Evolutionary conservation across 306 rosid species (phyloP).

Genomic region (Rosa persica): DNA sequence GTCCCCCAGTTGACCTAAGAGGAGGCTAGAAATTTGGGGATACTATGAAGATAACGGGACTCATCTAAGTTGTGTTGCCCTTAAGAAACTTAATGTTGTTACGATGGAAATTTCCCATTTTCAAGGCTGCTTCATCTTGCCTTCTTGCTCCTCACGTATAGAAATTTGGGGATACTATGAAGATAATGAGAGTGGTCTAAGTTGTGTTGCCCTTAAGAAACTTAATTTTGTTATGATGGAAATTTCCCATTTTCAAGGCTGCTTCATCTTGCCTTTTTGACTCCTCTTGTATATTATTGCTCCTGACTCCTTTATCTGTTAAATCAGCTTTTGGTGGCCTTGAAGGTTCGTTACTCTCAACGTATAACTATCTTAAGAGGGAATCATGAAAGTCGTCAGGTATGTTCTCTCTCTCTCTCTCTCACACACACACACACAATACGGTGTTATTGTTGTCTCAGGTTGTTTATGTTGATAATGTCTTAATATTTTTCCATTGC

Average conservation of each 20-base stretch:
- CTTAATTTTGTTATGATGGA: not conserved
- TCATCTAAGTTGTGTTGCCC: not conserved
- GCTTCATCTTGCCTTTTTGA: not conserved
- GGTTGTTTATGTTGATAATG: conserved; percentile 27
- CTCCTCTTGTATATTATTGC: not conserved
- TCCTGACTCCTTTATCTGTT: conserved; percentile 11
- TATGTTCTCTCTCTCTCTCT: conserved; percentile 17
- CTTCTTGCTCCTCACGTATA: not conserved
- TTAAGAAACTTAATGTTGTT: not conserved
- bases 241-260: not conserved
- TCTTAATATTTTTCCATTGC: conserved; percentile 36
- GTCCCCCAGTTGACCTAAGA: not conserved
- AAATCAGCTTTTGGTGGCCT: conserved; percentile 88
- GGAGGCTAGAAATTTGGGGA: not conserved
- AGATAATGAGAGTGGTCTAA: not conserved
- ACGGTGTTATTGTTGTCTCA: conserved; percentile 5
- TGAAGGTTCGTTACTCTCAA: conserved; percentile 89
- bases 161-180: not conserved
- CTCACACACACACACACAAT: not conserved
- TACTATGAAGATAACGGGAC: not conserved
- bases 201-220: not conserved
- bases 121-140: not conserved
- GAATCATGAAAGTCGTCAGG: conserved; percentile 99
- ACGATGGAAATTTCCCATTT: not conserved
- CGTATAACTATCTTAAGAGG: conserved; percentile 94